Evolutionary conservation across 169 alveolate species (phyloP).

Genomic region (Sarcocystis neurona): DNA sequence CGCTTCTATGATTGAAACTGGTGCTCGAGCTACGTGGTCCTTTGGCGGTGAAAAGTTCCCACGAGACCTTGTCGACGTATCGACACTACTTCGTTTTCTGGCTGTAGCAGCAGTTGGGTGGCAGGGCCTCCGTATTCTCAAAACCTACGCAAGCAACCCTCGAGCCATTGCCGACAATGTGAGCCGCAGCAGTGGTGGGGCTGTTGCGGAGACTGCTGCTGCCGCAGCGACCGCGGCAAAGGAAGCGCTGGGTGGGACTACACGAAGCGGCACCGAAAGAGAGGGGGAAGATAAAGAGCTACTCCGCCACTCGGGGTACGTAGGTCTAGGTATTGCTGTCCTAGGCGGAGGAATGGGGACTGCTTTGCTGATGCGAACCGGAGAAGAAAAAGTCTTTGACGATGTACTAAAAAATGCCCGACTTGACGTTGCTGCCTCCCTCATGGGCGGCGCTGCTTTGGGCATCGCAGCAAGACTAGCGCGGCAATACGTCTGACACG

Average conservation of each 20-base stretch:
- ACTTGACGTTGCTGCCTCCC: not conserved
- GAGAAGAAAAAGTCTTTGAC: not conserved
- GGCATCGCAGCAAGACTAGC: too few relatives aligned
- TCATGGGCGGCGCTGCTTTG: not conserved
- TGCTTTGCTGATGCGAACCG: not conserved
- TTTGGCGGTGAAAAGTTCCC: not conserved
- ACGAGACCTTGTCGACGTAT: not conserved
- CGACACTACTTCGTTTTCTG: not conserved
- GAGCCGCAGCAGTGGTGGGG: too few relatives aligned
- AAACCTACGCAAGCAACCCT: too few relatives aligned
- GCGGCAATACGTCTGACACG: too few relatives aligned
- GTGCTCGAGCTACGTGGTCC: conserved; percentile 18
- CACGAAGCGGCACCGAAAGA: too few relatives aligned
- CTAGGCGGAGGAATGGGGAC: conserved; percentile 12
- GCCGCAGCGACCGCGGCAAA: too few relatives aligned
- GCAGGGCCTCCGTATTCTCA: not conserved
- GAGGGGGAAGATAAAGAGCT: not conserved
- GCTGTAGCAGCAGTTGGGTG: conserved; percentile 1
- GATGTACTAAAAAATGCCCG: not conserved
- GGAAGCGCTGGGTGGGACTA: too few relatives aligned
- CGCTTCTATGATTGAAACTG: conserved; percentile 11
- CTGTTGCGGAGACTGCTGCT: too few relatives aligned
- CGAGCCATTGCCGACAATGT: too few relatives aligned
- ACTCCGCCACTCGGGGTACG: not conserved
- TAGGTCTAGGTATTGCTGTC: not conserved